phyloP scores from a whole-genome alignment of 2,329 filamentous ascomycete species.

The Phyllosticta paracitricarpa region DNA sequence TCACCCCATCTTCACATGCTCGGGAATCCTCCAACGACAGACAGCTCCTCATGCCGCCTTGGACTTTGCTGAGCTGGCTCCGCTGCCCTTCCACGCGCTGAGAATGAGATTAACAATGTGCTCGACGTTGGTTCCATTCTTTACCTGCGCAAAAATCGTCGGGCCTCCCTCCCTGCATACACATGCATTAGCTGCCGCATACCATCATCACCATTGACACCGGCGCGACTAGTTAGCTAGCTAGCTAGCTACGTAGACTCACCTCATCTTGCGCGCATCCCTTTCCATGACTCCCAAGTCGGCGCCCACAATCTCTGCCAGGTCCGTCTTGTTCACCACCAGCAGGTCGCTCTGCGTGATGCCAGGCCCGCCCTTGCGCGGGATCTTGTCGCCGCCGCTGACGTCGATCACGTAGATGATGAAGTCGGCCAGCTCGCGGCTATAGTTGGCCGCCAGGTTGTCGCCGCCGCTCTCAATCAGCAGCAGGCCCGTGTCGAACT shows the following conservation, averaged over 20 bases:
- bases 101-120: conserved; percentile 81
- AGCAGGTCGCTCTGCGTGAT: conserved; percentile 94
- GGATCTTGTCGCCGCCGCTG: conserved; percentile 90
- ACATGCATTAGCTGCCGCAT: not conserved
- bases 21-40: not conserved
- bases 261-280: conserved; percentile 76
- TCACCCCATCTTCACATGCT: not conserved
- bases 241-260: not conserved
- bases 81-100: conserved; percentile 86
- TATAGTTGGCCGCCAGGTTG: conserved; percentile 96
- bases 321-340: conserved; percentile 93
- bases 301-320: conserved; percentile 82
- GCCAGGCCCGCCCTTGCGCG: conserved; percentile 87
- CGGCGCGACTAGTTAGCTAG: not conserved
- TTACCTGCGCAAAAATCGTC: conserved; percentile 95
- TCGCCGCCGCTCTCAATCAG: conserved; percentile 95
- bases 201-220: not conserved
- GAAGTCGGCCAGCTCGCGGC: conserved; percentile 85
- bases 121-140: conserved; percentile 73
- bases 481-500: conserved; percentile 72
- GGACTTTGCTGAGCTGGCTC: conserved; percentile 44
- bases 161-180: conserved; percentile 69
- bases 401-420: conserved; percentile 99
- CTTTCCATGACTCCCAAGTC: conserved; percentile 90
- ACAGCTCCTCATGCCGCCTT: not conserved